These are phyloP conservation scores for Penicillium paradoxum DNA, from an alignment of 495 filamentous ascomycete genomes.

Conservation along the genomic window DNA sequence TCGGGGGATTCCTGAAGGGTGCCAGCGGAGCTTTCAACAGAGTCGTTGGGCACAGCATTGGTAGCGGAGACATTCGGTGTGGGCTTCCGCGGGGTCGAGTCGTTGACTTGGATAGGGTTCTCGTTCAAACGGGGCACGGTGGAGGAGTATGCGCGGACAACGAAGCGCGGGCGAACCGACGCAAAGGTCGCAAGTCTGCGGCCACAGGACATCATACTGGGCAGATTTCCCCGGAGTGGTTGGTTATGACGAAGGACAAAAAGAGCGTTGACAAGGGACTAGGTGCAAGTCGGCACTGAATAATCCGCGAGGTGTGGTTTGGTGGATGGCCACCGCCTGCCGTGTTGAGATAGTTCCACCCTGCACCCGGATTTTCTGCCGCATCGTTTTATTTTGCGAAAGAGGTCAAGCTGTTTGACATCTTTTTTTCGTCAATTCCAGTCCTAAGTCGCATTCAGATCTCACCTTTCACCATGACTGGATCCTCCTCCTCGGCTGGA, in stretches of 20 bases:
- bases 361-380: conserved; percentile 19
- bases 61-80: conserved; percentile 54
- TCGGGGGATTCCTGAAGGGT: conserved; percentile 54
- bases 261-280: conserved; percentile 20
- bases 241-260: conserved; percentile 7
- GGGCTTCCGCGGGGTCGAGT: conserved; percentile 44
- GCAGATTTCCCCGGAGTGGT: conserved; percentile 21
- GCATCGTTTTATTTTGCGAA: conserved; percentile 11
- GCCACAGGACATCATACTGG: conserved; percentile 54
- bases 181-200: conserved; percentile 44
- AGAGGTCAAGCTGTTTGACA: not conserved
- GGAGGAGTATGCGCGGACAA: conserved; percentile 44
- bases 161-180: conserved; percentile 32
- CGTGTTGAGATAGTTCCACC: conserved; percentile 1
- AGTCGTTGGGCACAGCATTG: conserved; percentile 53
- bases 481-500: conserved; percentile 24
- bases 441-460: conserved; percentile 13
- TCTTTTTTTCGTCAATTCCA: not conserved
- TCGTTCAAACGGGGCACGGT: conserved; percentile 44
- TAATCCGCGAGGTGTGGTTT: conserved; percentile 32
- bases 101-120: conserved; percentile 50
- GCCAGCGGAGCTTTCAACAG: conserved; percentile 38
- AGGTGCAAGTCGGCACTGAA: conserved; percentile 23
- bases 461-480: conserved; percentile 33
- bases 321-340: conserved; percentile 19